Base-by-base conservation (phyloP, 331 rosid species). In the Pyrus hybrid region DNA sequence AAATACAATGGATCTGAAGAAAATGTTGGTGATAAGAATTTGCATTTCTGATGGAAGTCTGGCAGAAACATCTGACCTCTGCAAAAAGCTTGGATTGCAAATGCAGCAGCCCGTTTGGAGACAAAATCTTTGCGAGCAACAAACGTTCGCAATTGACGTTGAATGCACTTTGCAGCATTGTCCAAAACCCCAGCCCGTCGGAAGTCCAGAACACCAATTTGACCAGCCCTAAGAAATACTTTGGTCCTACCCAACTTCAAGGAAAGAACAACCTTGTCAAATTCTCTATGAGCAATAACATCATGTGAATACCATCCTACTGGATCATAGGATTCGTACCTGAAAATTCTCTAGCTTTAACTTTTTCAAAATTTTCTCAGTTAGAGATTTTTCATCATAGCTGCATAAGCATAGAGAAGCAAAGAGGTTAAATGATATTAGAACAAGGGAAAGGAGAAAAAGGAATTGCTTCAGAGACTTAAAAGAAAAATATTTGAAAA, bases 171-270 rank as follows among this genome's bases (percentile, higher is more conserved):
- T 49, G 90, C 92, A 86, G 99, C 93, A 78, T 81, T 85, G 80
- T 94, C 97, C 84, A 94, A 84, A 80, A 94, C 93, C 81, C 86
- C 97, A 66, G 97, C 85, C 7, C 99, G 91, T 65, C 79, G 87
- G 66, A 90, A 87, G 80, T 94, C 99, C 78, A 94, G 88, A 84
- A 89, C 79, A 60, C 97, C 99, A 84, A 94, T 94, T 86, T 94
- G 97, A 72, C 99, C 99, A 68, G 96, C 97, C 84, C 97, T 86
- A 71, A 94, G 97, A 85, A 94, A 92, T 63, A 94, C 97, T 78
- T 94, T 94, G 84, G 91, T 89, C 85, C 85, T 86, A 49, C 99
- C 99, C 88, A 92, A 85, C 99, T 94, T 85, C 80, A 68, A n/a
- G 67, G 49, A 64, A 77, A 79, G 37, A 41, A 77, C 20, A 22